Evolutionary conservation across 2,329 filamentous ascomycete species (phyloP).

Genomic region (Podosphaera fusca): DNA sequence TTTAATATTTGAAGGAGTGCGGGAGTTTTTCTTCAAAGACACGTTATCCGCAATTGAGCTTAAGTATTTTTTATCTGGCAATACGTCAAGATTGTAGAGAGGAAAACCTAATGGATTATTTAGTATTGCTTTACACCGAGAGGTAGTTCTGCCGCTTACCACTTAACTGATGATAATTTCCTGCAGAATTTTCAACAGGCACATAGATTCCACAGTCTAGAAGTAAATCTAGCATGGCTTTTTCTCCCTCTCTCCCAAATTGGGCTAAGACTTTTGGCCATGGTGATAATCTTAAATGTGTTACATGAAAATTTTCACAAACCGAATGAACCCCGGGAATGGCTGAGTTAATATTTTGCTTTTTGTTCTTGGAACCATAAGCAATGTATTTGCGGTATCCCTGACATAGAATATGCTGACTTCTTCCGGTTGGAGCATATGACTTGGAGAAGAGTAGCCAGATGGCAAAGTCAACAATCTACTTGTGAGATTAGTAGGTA

Average conservation of each 20-base stretch:
- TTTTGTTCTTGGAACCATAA: slow-evolving; percentile 6
- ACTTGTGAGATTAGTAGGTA: slow-evolving; percentile 6
- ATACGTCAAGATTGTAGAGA: slow-evolving; percentile 11
- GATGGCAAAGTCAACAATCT: slow-evolving; percentile 59
- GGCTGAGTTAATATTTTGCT: slow-evolving; percentile 17
- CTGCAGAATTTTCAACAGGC: slow-evolving; percentile 30
- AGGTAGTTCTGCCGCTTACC: slow-evolving; percentile 24
- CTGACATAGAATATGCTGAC: slow-evolving; percentile 60
- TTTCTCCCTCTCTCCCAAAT: slow-evolving; percentile 52
- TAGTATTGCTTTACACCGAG: not conserved
- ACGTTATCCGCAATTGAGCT: not conserved
- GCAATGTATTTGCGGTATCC: slow-evolving; percentile 38
- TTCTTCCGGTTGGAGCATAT: slow-evolving; percentile 24
- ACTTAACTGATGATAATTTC: slow-evolving; percentile 57
- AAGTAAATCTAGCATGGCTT: slow-evolving; percentile 55
- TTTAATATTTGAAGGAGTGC: slow-evolving; percentile 32
- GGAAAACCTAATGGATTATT: slow-evolving; percentile 8
- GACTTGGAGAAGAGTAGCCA: slow-evolving; percentile 50
- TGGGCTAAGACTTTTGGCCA: slow-evolving; percentile 59
- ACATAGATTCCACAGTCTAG: slow-evolving; percentile 58
- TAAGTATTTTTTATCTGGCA: slow-evolving; percentile 2
- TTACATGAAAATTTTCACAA: slow-evolving; percentile 47
- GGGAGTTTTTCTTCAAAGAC: slow-evolving; percentile 9
- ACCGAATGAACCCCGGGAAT: slow-evolving; percentile 44
- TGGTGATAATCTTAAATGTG: slow-evolving; percentile 39